Evolutionary conservation across 2,329 filamentous ascomycete species (phyloP).

Genomic region (Fusarium torulosum): DNA sequence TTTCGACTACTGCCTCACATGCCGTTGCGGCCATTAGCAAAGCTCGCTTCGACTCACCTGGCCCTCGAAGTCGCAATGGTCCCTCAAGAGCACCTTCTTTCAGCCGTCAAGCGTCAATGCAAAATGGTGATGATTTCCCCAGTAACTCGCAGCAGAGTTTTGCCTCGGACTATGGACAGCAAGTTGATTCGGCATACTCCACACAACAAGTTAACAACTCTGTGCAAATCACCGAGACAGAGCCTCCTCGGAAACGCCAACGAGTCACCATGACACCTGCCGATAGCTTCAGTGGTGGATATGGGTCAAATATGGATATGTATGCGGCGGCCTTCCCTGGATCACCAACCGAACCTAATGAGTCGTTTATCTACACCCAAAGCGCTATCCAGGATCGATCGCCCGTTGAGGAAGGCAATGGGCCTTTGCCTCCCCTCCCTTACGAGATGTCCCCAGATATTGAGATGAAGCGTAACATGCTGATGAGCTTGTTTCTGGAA

Average conservation of each 20-base stretch:
- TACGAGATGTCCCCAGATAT: constrained; percentile 72
- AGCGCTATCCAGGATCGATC: constrained; percentile 58
- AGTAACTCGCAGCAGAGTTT: constrained; percentile 88
- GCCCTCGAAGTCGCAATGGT: constrained; percentile 73
- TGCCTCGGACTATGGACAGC: constrained; percentile 80
- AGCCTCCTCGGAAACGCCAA: constrained; percentile 86
- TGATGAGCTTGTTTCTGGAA: constrained; percentile 87
- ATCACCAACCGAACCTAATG: constrained; percentile 84
- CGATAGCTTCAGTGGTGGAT: constrained; percentile 67
- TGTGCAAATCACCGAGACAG: constrained; percentile 61
- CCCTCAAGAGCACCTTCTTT: constrained; percentile 76
- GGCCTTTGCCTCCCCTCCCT: constrained; percentile 74
- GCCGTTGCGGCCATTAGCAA: constrained; percentile 98
- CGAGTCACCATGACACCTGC: constrained; percentile 67
- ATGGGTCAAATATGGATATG: constrained; percentile 62
- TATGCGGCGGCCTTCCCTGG: constrained; percentile 67
- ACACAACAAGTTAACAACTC: constrained; percentile 65
- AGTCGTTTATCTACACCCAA: constrained; percentile 79
- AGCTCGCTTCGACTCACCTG: constrained; percentile 90
- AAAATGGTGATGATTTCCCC: constrained; percentile 76
- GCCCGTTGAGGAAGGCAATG: constrained; percentile 64
- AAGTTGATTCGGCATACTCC: constrained; percentile 77
- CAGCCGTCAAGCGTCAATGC: constrained; percentile 77
- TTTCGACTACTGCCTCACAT: constrained; percentile 91
- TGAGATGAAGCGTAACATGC: constrained; percentile 82